Evolutionary conservation across 2,329 filamentous ascomycete species (phyloP).

Genomic region (Fulvia fulva): DNA sequence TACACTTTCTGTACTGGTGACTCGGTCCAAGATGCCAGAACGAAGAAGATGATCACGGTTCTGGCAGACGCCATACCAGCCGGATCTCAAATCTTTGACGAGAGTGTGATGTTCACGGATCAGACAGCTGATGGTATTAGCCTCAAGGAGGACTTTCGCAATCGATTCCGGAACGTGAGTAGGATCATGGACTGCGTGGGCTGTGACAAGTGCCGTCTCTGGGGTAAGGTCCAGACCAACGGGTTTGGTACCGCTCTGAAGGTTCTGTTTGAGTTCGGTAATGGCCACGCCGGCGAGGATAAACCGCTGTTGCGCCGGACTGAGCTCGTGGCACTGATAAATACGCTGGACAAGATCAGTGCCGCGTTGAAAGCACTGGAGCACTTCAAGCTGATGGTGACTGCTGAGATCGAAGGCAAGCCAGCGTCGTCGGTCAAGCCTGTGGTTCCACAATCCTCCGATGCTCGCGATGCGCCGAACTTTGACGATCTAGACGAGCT

Average conservation of each 20-base stretch:
- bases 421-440: constrained; percentile 11
- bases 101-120: constrained; percentile 81
- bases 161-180: constrained; percentile 94
- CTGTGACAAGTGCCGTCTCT: constrained; percentile 96
- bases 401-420: constrained; percentile 24
- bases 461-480: constrained; percentile 13
- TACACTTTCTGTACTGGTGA: constrained; percentile 95
- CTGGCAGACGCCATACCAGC: constrained; percentile 68
- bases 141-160: constrained; percentile 94
- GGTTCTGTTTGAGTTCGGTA: constrained; percentile 89
- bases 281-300: constrained; percentile 51
- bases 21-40: constrained; percentile 68
- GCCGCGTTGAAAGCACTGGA: constrained; percentile 72
- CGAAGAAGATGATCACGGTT: constrained; percentile 74
- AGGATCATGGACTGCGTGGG: constrained; percentile 98
- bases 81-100: constrained; percentile 78
- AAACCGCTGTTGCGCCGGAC: constrained; percentile 76
- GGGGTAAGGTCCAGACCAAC: constrained; percentile 94
- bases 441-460: constrained; percentile 9
- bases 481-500: constrained; percentile 26
- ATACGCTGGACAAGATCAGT: constrained; percentile 84
- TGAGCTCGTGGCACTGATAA: constrained; percentile 89
- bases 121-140: constrained; percentile 56
- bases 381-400: constrained; percentile 60
- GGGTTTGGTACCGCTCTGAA: constrained; percentile 95